These are phyloP conservation scores for Suillus subaureus DNA, from an alignment of 768 basidiomycete species.

Conservation along the genomic window DNA sequence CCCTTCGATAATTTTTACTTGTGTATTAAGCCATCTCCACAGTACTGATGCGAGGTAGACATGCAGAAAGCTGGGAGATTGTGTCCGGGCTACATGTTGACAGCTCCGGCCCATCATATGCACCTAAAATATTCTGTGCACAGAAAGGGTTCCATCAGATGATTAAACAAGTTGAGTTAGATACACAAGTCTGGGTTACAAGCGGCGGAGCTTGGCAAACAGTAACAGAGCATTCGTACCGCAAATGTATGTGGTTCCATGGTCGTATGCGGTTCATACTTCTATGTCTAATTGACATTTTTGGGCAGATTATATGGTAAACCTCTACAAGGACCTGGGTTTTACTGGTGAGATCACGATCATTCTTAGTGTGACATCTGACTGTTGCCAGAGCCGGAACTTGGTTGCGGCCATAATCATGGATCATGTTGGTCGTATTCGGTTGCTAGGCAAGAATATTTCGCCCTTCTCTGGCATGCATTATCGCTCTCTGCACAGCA, in stretches of 20 bases:
- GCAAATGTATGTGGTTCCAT: conserved; percentile 6
- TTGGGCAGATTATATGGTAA: background rate
- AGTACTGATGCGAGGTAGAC: background rate
- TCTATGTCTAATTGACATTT: background rate
- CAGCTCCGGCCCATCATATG: background rate
- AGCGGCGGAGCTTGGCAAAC: too few species aligned
- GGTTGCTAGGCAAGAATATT: background rate
- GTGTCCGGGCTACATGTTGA: background rate
- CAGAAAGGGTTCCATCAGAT: too few species aligned
- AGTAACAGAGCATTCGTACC: background rate
- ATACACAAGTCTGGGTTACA: too few species aligned
- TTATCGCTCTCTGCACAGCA: background rate
- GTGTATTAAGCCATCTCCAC: background rate
- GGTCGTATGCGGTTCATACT: background rate
- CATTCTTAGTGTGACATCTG: background rate
- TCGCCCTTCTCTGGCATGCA: background rate
- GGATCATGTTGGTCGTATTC: background rate
- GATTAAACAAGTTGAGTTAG: too few species aligned
- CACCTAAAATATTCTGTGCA: too few species aligned
- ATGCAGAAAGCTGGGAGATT: background rate
- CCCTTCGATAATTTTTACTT: background rate
- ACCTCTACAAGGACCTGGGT: background rate
- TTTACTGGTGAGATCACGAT: background rate
- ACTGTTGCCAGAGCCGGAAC: background rate
- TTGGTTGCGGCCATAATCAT: background rate